Evolutionary conservation across 2,329 filamentous ascomycete species (phyloP).

Genomic region (Raffaelea arxii): DNA sequence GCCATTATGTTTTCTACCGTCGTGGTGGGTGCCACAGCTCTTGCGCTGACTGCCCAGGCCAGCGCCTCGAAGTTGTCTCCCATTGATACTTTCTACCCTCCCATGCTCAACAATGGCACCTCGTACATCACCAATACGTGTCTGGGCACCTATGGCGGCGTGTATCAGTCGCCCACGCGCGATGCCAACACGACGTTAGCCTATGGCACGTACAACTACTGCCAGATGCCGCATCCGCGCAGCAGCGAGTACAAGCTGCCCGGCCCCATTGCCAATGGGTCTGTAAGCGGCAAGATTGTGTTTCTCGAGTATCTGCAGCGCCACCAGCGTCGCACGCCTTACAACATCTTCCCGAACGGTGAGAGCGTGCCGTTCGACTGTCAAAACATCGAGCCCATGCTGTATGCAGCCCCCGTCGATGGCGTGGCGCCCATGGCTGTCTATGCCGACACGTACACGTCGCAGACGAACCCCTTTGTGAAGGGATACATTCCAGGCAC

Average conservation of each 20-base stretch:
- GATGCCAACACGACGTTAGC: neutral
- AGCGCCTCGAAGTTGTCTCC: neutral
- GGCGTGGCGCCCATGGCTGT: constrained; percentile 2
- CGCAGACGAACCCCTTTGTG: constrained; percentile 1
- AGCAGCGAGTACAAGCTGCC: constrained; percentile 1
- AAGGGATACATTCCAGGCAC: neutral
- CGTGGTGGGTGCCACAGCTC: too few species aligned
- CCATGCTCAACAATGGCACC: neutral
- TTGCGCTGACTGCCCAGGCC: too few species aligned
- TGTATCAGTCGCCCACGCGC: neutral
- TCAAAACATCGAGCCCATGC: neutral
- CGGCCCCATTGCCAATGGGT: neutral
- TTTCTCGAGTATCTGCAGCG: constrained; percentile 6
- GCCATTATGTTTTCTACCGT: too few species aligned
- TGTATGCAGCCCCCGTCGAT: neutral
- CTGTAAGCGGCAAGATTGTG: too few species aligned
- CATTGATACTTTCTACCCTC: constrained; percentile 1
- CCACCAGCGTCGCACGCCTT: constrained; percentile 5
- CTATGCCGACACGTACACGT: constrained; percentile 2
- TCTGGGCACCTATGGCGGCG: constrained; percentile 3
- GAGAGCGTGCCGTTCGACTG: constrained; percentile 3
- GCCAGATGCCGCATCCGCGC: constrained; percentile 5
- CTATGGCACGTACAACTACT: constrained; percentile 7
- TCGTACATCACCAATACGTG: constrained; percentile 3
- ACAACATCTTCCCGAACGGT: constrained; percentile 4